Evolutionary conservation across 352 stramenopile species (phyloP), one percentile per base, ranked within the genome.

Genomic region (Globisporangium camurandrum): DNA sequence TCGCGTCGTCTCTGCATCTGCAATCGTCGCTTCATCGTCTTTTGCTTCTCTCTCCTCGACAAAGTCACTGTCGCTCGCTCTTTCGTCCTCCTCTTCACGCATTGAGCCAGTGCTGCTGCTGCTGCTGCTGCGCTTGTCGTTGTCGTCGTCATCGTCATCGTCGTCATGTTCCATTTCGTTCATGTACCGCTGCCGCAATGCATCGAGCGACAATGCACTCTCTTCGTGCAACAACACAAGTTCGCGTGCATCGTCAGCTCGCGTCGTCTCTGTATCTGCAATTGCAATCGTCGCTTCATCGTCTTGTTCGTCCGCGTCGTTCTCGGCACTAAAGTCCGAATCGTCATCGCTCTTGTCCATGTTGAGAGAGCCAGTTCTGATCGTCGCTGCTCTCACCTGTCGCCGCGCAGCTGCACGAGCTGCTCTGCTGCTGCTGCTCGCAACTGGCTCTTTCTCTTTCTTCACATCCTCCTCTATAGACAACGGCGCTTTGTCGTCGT

Each of bases 21-120:
- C 59, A 19, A 98, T 86, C 1, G 95, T 98, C 8, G 68, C 89
- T 48, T 98, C 92, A 49, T 98, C 75, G 38, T 97, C 90, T 14
- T 51, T 51, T 27, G 84, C 66, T 0, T 75, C 67, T 4, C 58
- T 59, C 30, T 77, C 66, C n/a, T 53, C 52, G 11, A 51, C 45
- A 50, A 64, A 77, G 10, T 75, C 62, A 4, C 56, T 64, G 28
- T 69, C 62, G n/a, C n/a, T 23, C n/a, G n/a, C n/a, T n/a, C n/a
- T n/a, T n/a, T 64, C 57, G 5, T 36, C 37, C 11, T 56, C 47
- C 26, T 70, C 55, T 5, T 49, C 40, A 38, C 56, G 55, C 17
- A 46, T 47, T 11, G 17, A 22, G 7, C 36, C 30, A 8, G 60
- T 62, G 22, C 65, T 57, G 17, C 33, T 41, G 30, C 30, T 48